These are phyloP conservation scores for Globisporangium takayamanum DNA, from an alignment of 352 stramenopile species.

Conservation along the genomic window DNA sequence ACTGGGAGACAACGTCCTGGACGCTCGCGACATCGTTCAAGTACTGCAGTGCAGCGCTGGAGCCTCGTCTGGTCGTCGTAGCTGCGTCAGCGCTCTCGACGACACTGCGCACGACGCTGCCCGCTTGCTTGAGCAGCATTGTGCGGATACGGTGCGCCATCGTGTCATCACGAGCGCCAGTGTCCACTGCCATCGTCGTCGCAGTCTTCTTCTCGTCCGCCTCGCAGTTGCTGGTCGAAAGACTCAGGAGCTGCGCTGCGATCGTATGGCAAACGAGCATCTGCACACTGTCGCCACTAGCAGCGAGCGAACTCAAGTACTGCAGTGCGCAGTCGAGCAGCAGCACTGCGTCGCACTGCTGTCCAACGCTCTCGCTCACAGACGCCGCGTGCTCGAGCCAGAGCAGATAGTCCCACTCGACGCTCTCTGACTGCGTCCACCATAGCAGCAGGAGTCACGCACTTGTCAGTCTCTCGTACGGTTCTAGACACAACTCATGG, in stretches of 20 bases:
- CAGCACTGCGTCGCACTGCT: conserved; percentile 24
- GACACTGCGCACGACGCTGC: conserved; percentile 1
- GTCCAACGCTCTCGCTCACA: conserved; percentile 31
- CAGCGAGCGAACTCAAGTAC: conserved; percentile 23
- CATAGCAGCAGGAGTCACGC: background rate
- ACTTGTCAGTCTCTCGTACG: background rate
- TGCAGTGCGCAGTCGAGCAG: conserved; percentile 30
- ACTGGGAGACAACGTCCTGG: background rate
- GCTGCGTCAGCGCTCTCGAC: conserved; percentile 1
- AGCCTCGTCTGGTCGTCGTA: background rate
- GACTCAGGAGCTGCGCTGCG: conserved; percentile 5
- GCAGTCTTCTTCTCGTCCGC: too few relatives aligned
- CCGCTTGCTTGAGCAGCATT: conserved; percentile 1
- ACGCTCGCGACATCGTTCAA: conserved; percentile 28
- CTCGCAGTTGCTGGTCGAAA: background rate
- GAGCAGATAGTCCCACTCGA: conserved; percentile 49
- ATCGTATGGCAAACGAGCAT: conserved; percentile 7
- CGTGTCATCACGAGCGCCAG: background rate
- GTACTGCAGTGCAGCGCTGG: conserved; percentile 14
- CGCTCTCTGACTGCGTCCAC: conserved; percentile 24
- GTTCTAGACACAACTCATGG: background rate
- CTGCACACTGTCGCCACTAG: background rate
- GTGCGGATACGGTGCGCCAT: background rate
- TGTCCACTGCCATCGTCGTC: background rate
- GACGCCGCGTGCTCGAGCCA: conserved; percentile 59